Conservation (phyloP, 345 rosid genomes). For the Rubroshorea leprosula region DNA sequence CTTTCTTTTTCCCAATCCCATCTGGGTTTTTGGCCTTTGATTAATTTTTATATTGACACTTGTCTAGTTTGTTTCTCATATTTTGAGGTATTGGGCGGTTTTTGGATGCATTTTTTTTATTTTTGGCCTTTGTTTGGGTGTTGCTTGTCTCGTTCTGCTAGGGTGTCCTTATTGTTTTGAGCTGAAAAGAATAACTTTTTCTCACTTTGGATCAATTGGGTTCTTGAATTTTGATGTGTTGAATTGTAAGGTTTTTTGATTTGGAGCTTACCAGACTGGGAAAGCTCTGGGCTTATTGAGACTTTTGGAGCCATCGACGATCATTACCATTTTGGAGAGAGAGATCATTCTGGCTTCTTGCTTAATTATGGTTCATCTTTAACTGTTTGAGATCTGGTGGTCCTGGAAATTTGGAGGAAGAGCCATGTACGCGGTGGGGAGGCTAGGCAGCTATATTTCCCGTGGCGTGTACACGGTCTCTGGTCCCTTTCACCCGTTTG, state of each 20-base stretch:
- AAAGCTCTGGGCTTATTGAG: too few relatives aligned
- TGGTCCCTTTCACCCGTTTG: conserved; percentile 90
- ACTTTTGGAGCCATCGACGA: too few relatives aligned
- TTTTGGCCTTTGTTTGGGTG: neutral
- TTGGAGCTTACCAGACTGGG: too few relatives aligned
- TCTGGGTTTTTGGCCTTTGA: conserved; percentile 12
- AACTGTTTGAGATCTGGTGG: conserved; percentile 21
- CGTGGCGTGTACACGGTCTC: conserved; percentile 78
- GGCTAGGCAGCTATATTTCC: conserved; percentile 81
- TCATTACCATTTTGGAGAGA: too few relatives aligned
- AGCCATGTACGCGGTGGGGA: conserved; percentile 74
- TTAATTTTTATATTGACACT: too few relatives aligned
- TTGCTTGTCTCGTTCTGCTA: too few relatives aligned
- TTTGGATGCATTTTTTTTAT: neutral
- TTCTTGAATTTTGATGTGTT: too few relatives aligned
- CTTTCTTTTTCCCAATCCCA: too few relatives aligned
- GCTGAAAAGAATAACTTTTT: too few relatives aligned
- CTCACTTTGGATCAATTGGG: conserved; percentile 1
- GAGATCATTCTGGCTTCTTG: neutral
- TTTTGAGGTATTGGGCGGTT: conserved; percentile 7
- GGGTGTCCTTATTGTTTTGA: too few relatives aligned
- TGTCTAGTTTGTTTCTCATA: conserved; percentile 10
- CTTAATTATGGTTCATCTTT: conserved; percentile 17
- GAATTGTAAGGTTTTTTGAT: too few relatives aligned
- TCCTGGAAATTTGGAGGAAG: conserved; percentile 10